Base-by-base conservation (phyloP, 345 rosid species). In the Bruguiera gymnorhiza region DNA sequence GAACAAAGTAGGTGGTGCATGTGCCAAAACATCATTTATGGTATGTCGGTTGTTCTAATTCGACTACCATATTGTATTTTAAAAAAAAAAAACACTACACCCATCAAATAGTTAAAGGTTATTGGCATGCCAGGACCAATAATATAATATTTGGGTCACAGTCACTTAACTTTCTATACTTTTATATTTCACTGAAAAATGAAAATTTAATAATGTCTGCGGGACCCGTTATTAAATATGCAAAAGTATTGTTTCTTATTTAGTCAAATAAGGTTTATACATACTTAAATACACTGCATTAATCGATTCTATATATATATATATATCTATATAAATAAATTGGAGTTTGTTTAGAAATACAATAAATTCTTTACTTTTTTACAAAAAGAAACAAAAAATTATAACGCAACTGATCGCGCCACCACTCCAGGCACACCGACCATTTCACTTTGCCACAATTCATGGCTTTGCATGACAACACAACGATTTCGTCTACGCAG, bases 21-120 rank as follows among this genome's bases (percentile, higher is more conserved):
- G 63, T 66, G 73, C 73, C 60, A 54, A 66, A 75, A 78, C 83
- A 83, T 66, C 78, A 75, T 81, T 75, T 65, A 81, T 83, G 73
- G 24, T 50, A 29, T 81, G 87, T 86, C 84, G 88, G 83, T 62
- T 21, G 57, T 63, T 27, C 60, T 27, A 70, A 69, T 66, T 10
- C 66, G 23, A 54, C 57, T 57, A 63, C 46, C 43, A 27, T 36
- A 26, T 58, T 62, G 31, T 60, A n/a, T 32, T 29, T 32, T 31
- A 0, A 4, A 13, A 57, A 57, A n/a, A n/a, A n/a, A 16, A 36
- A 15, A 21, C 32, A 43, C 50, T 6, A 13, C 18, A 43, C 53
- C 2, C 63, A 37, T 62, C 53, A 36, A 70, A 36, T 37, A 4
- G 26, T 56, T n/a, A 32, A 32, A 29, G 2, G 36, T 61, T 37